These are phyloP conservation scores for Crassisporium funariophilum DNA, from an alignment of 768 basidiomycete genomes.

Conservation along the genomic window DNA sequence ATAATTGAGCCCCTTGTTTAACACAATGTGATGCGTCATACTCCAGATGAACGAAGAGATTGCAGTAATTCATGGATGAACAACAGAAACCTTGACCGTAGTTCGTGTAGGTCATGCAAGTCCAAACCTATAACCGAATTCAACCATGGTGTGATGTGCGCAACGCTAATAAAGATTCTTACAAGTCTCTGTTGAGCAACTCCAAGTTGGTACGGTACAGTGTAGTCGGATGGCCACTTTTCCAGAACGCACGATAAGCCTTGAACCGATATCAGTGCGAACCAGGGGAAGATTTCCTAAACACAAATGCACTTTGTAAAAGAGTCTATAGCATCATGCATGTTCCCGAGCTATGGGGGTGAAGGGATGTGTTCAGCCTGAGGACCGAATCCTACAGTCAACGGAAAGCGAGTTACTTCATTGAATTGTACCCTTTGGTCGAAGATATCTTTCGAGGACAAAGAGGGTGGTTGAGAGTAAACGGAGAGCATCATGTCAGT, in stretches of 20 bases:
- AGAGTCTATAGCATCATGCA: slow-evolving; percentile 59
- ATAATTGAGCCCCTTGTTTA: slow-evolving; percentile 3
- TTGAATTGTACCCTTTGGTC: slow-evolving; percentile 21
- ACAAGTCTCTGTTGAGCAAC: slow-evolving; percentile 60
- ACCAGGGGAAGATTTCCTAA: not conserved
- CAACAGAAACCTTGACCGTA: slow-evolving; percentile 59
- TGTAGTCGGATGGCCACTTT: slow-evolving; percentile 53
- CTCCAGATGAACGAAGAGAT: slow-evolving; percentile 61
- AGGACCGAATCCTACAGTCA: not conserved
- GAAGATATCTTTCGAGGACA: slow-evolving; percentile 17
- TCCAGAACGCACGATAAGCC: slow-evolving; percentile 51
- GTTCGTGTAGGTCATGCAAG: slow-evolving; percentile 68
- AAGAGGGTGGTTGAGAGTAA: slow-evolving; percentile 17
- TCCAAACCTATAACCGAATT: slow-evolving; percentile 48
- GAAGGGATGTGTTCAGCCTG: not conserved
- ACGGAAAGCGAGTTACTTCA: not conserved
- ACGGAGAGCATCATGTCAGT: slow-evolving; percentile 27
- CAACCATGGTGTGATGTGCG: not conserved
- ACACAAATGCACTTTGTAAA: slow-evolving; percentile 55
- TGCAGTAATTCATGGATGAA: slow-evolving; percentile 68
- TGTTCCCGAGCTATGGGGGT: slow-evolving; percentile 45
- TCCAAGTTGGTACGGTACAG: slow-evolving; percentile 72
- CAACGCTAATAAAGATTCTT: slow-evolving; percentile 22
- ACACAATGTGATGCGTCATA: slow-evolving; percentile 31
- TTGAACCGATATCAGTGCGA: slow-evolving; percentile 22